A percentile compares a stretch with the other conserved stretches of the same genome.
phyloP scores from a whole-genome alignment of 768 basidiomycete genomes.

The Phlebiopsis flavidoalba region DNA sequence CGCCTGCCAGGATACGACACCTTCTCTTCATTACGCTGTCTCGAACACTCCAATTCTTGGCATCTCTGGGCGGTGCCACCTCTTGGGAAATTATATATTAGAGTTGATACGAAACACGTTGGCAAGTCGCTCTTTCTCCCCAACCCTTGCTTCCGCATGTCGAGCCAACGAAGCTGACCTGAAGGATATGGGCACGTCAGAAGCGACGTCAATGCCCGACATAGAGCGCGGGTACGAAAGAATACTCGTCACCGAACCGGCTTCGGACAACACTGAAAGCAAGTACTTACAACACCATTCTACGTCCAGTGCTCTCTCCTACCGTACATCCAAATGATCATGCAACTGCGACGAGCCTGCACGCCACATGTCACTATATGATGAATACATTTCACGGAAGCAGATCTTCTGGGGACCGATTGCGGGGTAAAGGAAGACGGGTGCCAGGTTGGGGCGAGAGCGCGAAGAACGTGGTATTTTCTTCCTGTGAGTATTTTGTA shows the following conservation, averaged over 20 bases:
- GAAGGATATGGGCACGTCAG: neutral
- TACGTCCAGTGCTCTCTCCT: neutral
- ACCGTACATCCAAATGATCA: neutral
- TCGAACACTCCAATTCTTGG: neutral
- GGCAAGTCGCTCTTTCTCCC: slow-evolving; percentile 1
- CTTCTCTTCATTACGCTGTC: neutral
- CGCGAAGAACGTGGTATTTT: slow-evolving; percentile 39
- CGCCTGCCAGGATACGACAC: neutral
- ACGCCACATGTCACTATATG: neutral
- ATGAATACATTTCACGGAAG: neutral
- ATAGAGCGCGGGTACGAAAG: slow-evolving; percentile 2
- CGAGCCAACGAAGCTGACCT: neutral
- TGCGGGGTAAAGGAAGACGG: slow-evolving; percentile 36
- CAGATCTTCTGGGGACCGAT: slow-evolving; percentile 37
- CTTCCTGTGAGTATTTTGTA: slow-evolving; percentile 42
- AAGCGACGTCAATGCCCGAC: neutral
- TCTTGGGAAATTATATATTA: neutral
- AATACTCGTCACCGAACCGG: neutral
- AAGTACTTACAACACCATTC: neutral
- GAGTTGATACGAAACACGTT: neutral
- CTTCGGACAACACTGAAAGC: neutral
- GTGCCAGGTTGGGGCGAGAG: slow-evolving; percentile 38
- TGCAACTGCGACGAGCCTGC: neutral
- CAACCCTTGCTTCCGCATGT: neutral
- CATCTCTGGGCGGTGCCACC: slow-evolving; percentile 1